Conservation (phyloP, 2,329 filamentous ascomycete genomes). For the Fusarium papillatum region DNA sequence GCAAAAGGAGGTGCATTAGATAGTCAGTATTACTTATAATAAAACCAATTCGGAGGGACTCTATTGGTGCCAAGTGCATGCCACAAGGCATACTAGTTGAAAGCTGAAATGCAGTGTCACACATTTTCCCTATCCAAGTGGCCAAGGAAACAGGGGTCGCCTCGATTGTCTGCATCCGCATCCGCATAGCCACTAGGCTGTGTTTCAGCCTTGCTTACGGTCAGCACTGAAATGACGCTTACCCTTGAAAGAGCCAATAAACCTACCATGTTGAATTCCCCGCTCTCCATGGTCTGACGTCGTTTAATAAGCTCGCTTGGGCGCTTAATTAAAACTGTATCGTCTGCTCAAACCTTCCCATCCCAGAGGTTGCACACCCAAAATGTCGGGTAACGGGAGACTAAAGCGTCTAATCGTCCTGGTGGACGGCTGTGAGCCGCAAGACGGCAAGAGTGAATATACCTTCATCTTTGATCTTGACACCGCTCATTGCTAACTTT, state of each 20-base stretch:
- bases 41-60: not conserved
- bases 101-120: not conserved
- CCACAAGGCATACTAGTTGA: not conserved
- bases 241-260: not conserved
- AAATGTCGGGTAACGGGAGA: conserved; percentile 32
- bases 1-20: not conserved
- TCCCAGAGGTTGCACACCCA: conserved; percentile 1
- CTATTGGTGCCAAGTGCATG: not conserved
- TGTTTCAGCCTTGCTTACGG: conserved; percentile 1
- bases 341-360: not conserved
- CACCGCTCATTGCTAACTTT: conserved; percentile 9
- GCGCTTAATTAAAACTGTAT: not conserved
- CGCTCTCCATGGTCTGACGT: not conserved
- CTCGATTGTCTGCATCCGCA: not conserved
- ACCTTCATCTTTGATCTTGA: too few species aligned
- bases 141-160: not conserved
- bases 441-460: conserved; percentile 34
- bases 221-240: not conserved
- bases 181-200: not conserved
- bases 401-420: conserved; percentile 37
- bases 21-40: not conserved
- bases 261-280: not conserved
- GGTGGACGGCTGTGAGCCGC: conserved; percentile 35
- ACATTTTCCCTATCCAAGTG: not conserved
- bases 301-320: not conserved